Evolutionary conservation across 371 early-diverging fungal genomes (phyloP), one percentile per base, ranked within the genome.

Genomic region (Mucor velutinosus): DNA sequence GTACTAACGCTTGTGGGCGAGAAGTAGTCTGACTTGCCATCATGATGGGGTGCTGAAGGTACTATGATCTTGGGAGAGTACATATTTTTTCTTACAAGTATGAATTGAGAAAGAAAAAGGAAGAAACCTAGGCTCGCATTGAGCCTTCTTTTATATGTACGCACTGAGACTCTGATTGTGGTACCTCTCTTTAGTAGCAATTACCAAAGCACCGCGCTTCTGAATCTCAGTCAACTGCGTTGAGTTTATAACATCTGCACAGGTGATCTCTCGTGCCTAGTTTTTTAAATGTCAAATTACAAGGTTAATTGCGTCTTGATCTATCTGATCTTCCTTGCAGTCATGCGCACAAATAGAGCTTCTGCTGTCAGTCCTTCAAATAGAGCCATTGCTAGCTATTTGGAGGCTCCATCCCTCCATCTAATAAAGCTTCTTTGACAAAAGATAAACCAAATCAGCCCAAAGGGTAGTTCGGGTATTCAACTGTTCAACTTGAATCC

Each of bases 51-150:
- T 17, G 64, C 7, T 37, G 37, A 37, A 53, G 64, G n/a, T 23
- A 65, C 57, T 17, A 65, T 43, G n/a, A 65, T 12, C 33, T 58
- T 57, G 1, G 65, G 57, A 25, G 65, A 56, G 29, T 43, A 65
- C 65, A 65, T 65, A 4, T 3, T 51, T 10, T 51, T n/a, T 37
- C n/a, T 37, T 58, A 7, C 35, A 10, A 35, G 35, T 35, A 35
- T 11, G 1, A 37, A 37, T 37, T 37, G 37, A 1, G 12, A 8
- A 21, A 58, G 25, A 53, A 27, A 51, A 53, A 51, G 37, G 33
- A 63, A 53, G 51, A 35, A 35, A 49, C 10, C 21, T 33, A 5
- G 17, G 3, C 33, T 37, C 23, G 19, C 10, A 37, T 58, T 58
- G 21, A 33, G 21, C 21, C 25, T 7, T 15, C 27, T 58, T 35